Percentiles rank a stretch among this genome's conserved stretches.
Evolutionary conservation across 345 rosid genomes (phyloP).

Genomic region (Zanthoxylum bungeanum): DNA sequence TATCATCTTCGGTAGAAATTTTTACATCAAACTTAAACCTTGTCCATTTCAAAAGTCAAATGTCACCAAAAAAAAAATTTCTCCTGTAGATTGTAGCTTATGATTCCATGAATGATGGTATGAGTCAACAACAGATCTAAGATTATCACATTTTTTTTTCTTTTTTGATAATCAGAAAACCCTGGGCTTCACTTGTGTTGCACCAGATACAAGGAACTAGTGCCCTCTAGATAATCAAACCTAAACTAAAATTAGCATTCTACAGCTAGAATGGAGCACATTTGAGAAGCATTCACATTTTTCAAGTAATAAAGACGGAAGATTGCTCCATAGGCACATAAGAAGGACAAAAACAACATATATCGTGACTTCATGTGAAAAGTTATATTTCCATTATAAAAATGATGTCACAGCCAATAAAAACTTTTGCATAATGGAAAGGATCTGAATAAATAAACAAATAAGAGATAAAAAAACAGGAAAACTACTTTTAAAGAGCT

Average conservation of each 20-base stretch:
- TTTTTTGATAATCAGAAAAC: background rate
- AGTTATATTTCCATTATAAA: background rate
- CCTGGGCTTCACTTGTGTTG: background rate
- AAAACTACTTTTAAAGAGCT: background rate
- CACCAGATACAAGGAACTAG: background rate
- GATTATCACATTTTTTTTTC: background rate
- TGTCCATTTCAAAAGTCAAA: background rate
- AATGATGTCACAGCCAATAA: background rate
- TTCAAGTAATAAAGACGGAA: background rate
- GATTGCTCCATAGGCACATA: background rate
- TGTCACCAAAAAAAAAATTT: too few relatives aligned
- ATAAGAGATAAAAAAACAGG: background rate
- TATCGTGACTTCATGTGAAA: background rate
- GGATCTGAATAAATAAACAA: background rate
- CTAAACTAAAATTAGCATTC: background rate
- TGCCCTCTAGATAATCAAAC: background rate
- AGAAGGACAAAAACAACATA: background rate
- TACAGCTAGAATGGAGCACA: background rate
- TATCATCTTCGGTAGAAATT: background rate
- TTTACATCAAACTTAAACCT: background rate
- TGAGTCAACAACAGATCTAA: background rate
- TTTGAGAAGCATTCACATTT: too few relatives aligned
- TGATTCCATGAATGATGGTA: background rate
- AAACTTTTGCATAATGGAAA: background rate
- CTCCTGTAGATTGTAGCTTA: background rate